These are phyloP conservation scores for Prunus mira DNA, from an alignment of 306 rosid genomes.

Conservation along the genomic window DNA sequence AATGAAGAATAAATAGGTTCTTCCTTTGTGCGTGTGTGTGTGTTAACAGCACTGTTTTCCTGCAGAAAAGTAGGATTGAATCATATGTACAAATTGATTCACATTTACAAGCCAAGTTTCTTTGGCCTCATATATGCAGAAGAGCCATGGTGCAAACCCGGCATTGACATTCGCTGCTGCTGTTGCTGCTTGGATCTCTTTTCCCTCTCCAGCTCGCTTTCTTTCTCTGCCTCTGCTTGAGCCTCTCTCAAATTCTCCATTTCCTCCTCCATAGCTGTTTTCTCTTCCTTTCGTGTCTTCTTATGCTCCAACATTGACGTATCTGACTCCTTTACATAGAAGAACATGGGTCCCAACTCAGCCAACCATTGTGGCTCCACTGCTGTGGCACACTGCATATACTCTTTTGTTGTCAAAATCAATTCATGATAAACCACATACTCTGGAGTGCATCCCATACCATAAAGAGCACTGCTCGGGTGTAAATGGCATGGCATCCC, in stretches of 20 bases:
- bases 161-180: slow-evolving; percentile 54
- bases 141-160: slow-evolving; percentile 68
- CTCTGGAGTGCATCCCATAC: slow-evolving; percentile 95
- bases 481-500: slow-evolving; percentile 97
- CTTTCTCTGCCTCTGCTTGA: slow-evolving; percentile 58
- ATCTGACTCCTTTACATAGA: slow-evolving; percentile 88
- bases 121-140: slow-evolving; percentile 69
- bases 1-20: too few relatives aligned
- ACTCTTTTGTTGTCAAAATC: slow-evolving; percentile 74
- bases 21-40: too few relatives aligned
- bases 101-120: slow-evolving; percentile 65
- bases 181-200: slow-evolving; percentile 60
- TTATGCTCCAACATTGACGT: slow-evolving; percentile 74
- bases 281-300: slow-evolving; percentile 72
- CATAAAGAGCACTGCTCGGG: slow-evolving; percentile 88
- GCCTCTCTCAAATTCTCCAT: slow-evolving; percentile 81
- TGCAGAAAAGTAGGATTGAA: not conserved
- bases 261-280: slow-evolving; percentile 89
- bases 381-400: slow-evolving; percentile 95
- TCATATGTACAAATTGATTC: not conserved
- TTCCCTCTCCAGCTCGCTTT: slow-evolving; percentile 56
- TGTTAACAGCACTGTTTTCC: too few relatives aligned
- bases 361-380: slow-evolving; percentile 98
- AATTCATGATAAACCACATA: slow-evolving; percentile 84
- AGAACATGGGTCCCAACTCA: slow-evolving; percentile 94